Base-by-base conservation (phyloP, 345 rosid genomes). In the Kernera saxatilis region DNA sequence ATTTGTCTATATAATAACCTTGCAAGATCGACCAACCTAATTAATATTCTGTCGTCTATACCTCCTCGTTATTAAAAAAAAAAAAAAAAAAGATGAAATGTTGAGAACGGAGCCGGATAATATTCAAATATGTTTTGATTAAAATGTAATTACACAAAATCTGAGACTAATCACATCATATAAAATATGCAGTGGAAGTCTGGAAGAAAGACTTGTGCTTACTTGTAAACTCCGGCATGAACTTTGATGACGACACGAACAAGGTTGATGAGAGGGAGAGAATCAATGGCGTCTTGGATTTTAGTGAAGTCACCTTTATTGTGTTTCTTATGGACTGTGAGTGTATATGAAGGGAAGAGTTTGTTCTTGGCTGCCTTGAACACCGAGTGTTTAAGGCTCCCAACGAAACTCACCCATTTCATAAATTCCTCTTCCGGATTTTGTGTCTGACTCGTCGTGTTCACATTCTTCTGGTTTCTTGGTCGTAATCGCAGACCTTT, bases 211-310 rank as follows among this genome's bases (percentile, higher is more conserved):
- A 59, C 3, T 27, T 59, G 50, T 51, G 82, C 97, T 81, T 79
- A 94, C 99, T 69, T 86, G 90, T 94, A 94, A 77, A 89, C 88
- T 23, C 99, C 99, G 56, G 99, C 84, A 72, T 88, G 91, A 72
- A 94, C 88, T 78, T 85, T 94, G 87, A 94, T 91, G 53, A 94
- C 86, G 27, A 91, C 99, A 67, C 99, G 82, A 48, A 89, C 91
- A 40, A 85, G 86, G 76, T 91, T 94, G 36, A 87, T 72, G 63
- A 80, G 83, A 35, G 99, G 99, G 23, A 94, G 91, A 75, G 96
- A 91, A 79, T 94, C 95, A 67, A 91, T 74, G 69, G 99, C 99
- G 29, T 83, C 93, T 80, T 94, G 99, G 69, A 94, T 94, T 35
- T 78, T 81, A 49, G 95, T 86, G 80, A 86, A 94, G 80, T 91